Conservation (phyloP, 495 filamentous ascomycete species). For the Neurospora sp. region DNA sequence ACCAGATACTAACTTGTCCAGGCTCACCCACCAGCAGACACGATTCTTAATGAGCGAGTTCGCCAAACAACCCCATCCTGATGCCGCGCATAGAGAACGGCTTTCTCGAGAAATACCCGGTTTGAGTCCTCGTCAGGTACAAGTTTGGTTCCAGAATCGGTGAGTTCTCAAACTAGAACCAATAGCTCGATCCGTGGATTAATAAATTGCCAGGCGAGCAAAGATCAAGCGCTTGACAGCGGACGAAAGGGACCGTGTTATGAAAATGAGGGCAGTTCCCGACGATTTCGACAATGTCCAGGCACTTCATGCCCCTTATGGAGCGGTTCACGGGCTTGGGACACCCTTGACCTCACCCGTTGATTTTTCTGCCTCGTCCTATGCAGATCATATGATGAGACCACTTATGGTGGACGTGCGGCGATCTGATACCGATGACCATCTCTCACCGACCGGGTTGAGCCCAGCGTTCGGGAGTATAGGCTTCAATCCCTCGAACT, state of each 20-base stretch:
- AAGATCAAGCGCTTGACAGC: conserved; percentile 91
- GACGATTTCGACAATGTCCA: conserved; percentile 89
- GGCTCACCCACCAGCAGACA: conserved; percentile 93
- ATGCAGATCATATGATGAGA: conserved; percentile 46
- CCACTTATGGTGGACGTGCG: conserved; percentile 53
- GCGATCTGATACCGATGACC: conserved; percentile 43
- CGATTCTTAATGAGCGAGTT: conserved; percentile 97
- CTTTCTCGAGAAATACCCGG: conserved; percentile 89
- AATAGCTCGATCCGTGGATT: background rate
- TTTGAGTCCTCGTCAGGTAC: conserved; percentile 84
- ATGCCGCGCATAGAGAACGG: conserved; percentile 84
- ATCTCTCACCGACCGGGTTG: conserved; percentile 51
- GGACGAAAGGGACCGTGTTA: conserved; percentile 88
- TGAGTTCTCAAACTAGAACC: conserved; percentile 28
- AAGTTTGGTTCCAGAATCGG: conserved; percentile 99
- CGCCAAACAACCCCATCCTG: conserved; percentile 87
- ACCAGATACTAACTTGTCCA: conserved; percentile 30
- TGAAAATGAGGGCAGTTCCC: conserved; percentile 84
- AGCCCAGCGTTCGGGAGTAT: conserved; percentile 53
- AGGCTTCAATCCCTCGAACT: conserved; percentile 41
- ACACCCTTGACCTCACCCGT: conserved; percentile 49
- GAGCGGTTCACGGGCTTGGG: conserved; percentile 42
- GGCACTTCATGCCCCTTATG: conserved; percentile 71
- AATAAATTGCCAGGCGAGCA: conserved; percentile 54
- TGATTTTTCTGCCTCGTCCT: conserved; percentile 37